Base-by-base conservation (phyloP, 805 yeast genomes). In the Nakazawaea anatomiae region DNA sequence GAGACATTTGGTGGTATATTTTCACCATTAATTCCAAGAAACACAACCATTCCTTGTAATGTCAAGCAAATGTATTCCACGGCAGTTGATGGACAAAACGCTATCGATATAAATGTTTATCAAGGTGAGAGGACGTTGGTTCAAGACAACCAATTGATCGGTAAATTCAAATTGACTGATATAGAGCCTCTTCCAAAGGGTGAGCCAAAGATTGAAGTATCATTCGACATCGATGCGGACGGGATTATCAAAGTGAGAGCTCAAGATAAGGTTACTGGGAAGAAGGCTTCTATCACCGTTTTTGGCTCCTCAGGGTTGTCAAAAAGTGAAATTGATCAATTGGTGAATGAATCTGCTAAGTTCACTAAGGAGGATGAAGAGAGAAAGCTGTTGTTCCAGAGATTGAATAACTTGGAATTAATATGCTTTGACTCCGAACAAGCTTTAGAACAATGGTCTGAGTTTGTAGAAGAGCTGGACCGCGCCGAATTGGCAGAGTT, bases 101-200 rank as follows among this genome's bases (percentile, higher is more conserved):
- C 95, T 50, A 96, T 89, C 59, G 96, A 89, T 75, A 87, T 90
- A 72, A 87, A 96, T 71, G 97, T 90, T 53, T 90, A 88, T 89
- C 97, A 90, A 77, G 97, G 97, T 70, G 97, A 90, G 77, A 82
- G 97, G 74, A 96, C 91, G 71, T 80, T 90, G 64, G 96, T 92
- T 60, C 84, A 90, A 72, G 97, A 90, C 79, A 91, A 90, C 83
- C 90, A 89, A 76, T 79, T 89, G 67, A 89, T 90, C 67, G 97
- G 97, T 67, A 88, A 88, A 80, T 90, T 90, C 75, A 90, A 92
- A 60, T 78, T 90, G 61, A 76, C 89, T 55, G 97, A 94, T 69
- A 89, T 90, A 54, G 96, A 92, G 55, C 89, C 95, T 54, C 85
- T 87, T 58, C 89, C 92, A 61, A 87, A 87, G 78, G 95, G 95